Evolutionary conservation across 208 protist genomes (phyloP).

Genomic region (Acanthamoeba healyi): DNA sequence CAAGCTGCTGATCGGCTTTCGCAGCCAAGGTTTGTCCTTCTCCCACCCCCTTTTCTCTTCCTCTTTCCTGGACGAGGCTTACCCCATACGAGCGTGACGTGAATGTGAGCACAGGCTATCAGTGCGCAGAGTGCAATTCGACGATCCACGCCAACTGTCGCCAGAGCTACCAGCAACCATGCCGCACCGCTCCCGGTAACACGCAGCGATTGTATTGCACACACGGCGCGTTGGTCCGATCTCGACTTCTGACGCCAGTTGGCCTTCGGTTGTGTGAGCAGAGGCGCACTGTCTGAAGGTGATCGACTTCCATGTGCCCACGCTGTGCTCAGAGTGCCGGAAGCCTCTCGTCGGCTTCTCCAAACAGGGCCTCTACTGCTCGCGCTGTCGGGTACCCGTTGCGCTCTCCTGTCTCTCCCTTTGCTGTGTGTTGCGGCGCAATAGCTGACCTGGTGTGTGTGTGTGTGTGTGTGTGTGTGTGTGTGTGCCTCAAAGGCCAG

Average conservation of each 20-base stretch:
- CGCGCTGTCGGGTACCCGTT: neutral
- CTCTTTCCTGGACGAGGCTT: neutral
- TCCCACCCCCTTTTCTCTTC: no score
- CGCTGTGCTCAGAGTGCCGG: neutral
- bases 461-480: neutral
- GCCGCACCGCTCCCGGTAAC: neutral
- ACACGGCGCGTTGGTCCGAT: no score
- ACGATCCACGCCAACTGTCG: neutral
- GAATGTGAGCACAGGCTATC: no score
- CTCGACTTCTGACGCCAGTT: no score
- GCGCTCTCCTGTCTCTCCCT: no score
- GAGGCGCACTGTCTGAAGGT: neutral
- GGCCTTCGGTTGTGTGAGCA: no score
- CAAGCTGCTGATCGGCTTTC: neutral
- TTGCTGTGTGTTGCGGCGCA: no score
- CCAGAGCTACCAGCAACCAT: neutral
- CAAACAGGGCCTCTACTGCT: conserved; percentile 14
- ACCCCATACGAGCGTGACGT: no score
- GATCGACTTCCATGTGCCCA: conserved; percentile 11
- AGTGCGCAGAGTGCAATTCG: neutral
- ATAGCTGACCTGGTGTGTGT: neutral
- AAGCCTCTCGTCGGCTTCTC: neutral
- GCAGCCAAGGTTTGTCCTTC: neutral
- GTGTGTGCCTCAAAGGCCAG: neutral
- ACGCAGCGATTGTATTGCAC: no score